phyloP scores from a whole-genome alignment of 768 basidiomycete species.

The Termitomyces sp. region DNA sequence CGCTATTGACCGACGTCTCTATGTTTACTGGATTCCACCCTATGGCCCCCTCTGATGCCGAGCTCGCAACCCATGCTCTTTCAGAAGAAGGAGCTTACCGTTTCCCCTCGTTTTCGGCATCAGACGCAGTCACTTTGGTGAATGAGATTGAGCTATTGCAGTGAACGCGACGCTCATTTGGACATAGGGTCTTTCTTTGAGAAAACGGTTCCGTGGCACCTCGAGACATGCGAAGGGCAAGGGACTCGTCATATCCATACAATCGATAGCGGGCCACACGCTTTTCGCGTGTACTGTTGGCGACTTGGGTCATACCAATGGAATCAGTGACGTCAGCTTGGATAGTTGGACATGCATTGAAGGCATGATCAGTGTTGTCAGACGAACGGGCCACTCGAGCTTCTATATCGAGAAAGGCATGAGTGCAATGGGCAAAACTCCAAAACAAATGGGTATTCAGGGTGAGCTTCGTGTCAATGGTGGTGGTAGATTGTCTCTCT shows the following conservation, averaged over 20 bases:
- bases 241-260: slow-evolving; percentile 76
- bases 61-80: slow-evolving; percentile 66
- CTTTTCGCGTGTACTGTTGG: slow-evolving; percentile 83
- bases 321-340: slow-evolving; percentile 69
- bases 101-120: slow-evolving; percentile 67
- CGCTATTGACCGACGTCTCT: slow-evolving; percentile 8
- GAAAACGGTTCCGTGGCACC: slow-evolving; percentile 77
- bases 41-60: slow-evolving; percentile 63
- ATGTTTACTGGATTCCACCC: slow-evolving; percentile 65
- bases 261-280: slow-evolving; percentile 72
- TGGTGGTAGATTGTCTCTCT: slow-evolving; percentile 52
- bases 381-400: slow-evolving; percentile 77
- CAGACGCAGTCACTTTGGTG: slow-evolving; percentile 76
- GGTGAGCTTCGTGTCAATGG: slow-evolving; percentile 62
- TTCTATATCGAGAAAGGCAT: slow-evolving; percentile 86
- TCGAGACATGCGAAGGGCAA: slow-evolving; percentile 70
- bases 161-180: background rate
- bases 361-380: slow-evolving; percentile 75
- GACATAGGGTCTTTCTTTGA: slow-evolving; percentile 57
- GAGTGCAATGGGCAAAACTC: slow-evolving; percentile 75
- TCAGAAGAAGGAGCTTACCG: slow-evolving; percentile 65
- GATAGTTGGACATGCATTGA: slow-evolving; percentile 78
- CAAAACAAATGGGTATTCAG: slow-evolving; percentile 65
- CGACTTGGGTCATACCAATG: slow-evolving; percentile 61
- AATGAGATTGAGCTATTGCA: slow-evolving; percentile 6